Evolutionary conservation across 352 stramenopile genomes (phyloP).

Genomic region (Bremia lactucae): DNA sequence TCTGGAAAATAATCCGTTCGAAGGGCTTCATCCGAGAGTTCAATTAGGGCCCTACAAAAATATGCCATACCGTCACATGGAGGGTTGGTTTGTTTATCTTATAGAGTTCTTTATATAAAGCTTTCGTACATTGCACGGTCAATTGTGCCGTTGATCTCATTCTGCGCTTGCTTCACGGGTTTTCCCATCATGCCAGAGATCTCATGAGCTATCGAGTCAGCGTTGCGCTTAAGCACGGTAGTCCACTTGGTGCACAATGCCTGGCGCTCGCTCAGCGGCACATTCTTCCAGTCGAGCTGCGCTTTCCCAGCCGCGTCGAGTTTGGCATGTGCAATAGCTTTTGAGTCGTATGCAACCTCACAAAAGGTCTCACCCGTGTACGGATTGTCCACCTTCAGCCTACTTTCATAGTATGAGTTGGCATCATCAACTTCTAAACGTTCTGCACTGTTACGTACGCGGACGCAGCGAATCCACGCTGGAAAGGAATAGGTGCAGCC

Average conservation of each 20-base stretch:
- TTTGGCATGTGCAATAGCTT: conserved; percentile 40
- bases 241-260: conserved; percentile 56
- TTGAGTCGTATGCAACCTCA: conserved; percentile 52
- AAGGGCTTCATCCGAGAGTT: conserved; percentile 56
- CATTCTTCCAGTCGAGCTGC: conserved; percentile 49
- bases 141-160: conserved; percentile 67
- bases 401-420: too few species aligned
- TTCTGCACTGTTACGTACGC: conserved; percentile 26
- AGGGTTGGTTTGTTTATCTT: too few species aligned
- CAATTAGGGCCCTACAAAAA: conserved; percentile 49
- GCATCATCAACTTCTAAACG: too few species aligned
- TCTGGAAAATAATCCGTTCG: conserved; percentile 49
- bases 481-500: conserved; percentile 4
- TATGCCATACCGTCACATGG: too few species aligned
- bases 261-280: conserved; percentile 47
- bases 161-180: conserved; percentile 56
- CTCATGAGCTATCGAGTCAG: conserved; percentile 51
- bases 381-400: conserved; percentile 62
- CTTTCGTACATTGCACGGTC: conserved; percentile 44
- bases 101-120: too few species aligned
- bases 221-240: conserved; percentile 37
- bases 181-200: conserved; percentile 84
- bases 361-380: conserved; percentile 59
- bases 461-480: conserved; percentile 24
- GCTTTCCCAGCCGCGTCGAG: conserved; percentile 41